Conservation (phyloP, 257 asterid species). For the Euphrasia confusa region DNA sequence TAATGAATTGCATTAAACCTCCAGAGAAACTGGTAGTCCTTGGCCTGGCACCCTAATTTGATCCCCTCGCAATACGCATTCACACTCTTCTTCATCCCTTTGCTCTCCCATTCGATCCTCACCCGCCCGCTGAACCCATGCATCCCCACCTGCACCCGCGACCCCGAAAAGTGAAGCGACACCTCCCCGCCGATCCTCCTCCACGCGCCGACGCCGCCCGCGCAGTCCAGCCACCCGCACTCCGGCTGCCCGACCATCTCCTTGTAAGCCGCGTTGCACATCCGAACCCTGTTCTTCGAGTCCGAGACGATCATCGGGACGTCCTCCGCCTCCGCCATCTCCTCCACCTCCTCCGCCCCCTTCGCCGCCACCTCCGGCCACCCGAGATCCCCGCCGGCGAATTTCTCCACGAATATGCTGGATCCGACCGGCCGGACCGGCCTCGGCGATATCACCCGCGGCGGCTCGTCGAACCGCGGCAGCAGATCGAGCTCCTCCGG, state of each 20-base stretch:
- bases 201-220: constrained; percentile 33
- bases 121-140: constrained; percentile 57
- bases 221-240: constrained; percentile 74
- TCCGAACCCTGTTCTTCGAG: constrained; percentile 60
- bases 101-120: constrained; percentile 67
- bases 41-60: constrained; percentile 48
- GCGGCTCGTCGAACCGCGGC: constrained; percentile 26
- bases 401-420: constrained; percentile 33
- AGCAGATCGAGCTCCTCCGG: constrained; percentile 50
- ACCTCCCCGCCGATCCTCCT: constrained; percentile 90
- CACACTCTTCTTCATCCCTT: constrained; percentile 48
- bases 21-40: constrained; percentile 76
- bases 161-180: constrained; percentile 37
- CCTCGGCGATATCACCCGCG: constrained; percentile 46
- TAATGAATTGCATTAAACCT: constrained; percentile 40
- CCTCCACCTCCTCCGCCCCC: constrained; percentile 60
- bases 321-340: constrained; percentile 54
- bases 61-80: constrained; percentile 46
- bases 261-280: constrained; percentile 69
- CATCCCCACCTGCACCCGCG: constrained; percentile 22
- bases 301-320: constrained; percentile 67
- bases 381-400: constrained; percentile 23
- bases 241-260: constrained; percentile 96
- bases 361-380: background rate
- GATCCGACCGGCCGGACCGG: constrained; percentile 78